A percentile compares a stretch with the other conserved stretches of the same genome.
Evolutionary conservation across 371 early-diverging fungal species (phyloP).

Genomic region (Nosema muscidifuracis): DNA sequence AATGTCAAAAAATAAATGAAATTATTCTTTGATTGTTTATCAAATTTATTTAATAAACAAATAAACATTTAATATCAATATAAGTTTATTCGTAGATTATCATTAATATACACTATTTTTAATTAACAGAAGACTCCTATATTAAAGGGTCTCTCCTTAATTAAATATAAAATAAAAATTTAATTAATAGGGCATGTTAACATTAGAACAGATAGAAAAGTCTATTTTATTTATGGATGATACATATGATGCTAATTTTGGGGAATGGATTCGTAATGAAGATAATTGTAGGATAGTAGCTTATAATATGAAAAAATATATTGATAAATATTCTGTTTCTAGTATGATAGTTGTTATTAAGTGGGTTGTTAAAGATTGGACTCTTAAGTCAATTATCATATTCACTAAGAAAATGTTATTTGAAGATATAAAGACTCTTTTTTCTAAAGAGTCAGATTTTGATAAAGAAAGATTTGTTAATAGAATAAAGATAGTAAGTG

Average conservation of each 20-base stretch:
- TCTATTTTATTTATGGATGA: slow-evolving; percentile 62
- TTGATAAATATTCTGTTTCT: slow-evolving; percentile 51
- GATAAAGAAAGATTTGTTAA: slow-evolving; percentile 24
- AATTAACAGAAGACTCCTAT: no score
- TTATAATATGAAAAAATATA: slow-evolving; percentile 58
- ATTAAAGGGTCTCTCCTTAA: slow-evolving; percentile 1
- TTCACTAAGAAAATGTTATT: slow-evolving; percentile 57
- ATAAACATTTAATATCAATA: no score
- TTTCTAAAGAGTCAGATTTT: not conserved
- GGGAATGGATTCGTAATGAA: slow-evolving; percentile 64
- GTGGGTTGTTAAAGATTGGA: slow-evolving; percentile 64
- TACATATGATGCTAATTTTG: slow-evolving; percentile 65
- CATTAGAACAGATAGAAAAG: slow-evolving; percentile 55
- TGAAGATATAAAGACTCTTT: slow-evolving; percentile 43
- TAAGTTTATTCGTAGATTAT: no score
- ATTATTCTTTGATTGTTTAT: no score
- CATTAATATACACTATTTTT: no score
- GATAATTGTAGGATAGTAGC: slow-evolving; percentile 61
- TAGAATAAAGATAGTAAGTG: slow-evolving; percentile 45
- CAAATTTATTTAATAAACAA: no score
- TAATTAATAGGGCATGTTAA: slow-evolving; percentile 19
- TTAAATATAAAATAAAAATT: slow-evolving; percentile 15
- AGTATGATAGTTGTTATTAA: slow-evolving; percentile 62
- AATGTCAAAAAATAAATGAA: no score
- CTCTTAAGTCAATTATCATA: slow-evolving; percentile 58